phyloP scores from a whole-genome alignment of 1,284 basidiomycete species.

The Leccinum pallidistipes region DNA sequence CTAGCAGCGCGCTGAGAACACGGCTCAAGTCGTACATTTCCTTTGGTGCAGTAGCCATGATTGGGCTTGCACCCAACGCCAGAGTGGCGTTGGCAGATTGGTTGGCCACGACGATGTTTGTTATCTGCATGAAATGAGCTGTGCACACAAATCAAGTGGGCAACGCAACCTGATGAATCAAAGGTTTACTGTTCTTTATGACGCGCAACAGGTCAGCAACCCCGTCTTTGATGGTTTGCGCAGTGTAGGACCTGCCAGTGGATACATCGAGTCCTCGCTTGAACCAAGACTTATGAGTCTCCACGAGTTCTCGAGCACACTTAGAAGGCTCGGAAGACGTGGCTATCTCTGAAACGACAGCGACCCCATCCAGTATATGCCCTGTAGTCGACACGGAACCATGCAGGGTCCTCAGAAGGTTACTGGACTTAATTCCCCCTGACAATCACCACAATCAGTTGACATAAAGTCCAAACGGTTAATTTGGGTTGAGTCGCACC shows the following conservation, averaged over 20 bases:
- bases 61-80: slow-evolving; percentile 87
- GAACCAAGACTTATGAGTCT: slow-evolving; percentile 44
- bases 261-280: slow-evolving; percentile 23
- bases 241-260: slow-evolving; percentile 16
- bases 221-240: slow-evolving; percentile 35
- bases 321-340: slow-evolving; percentile 61
- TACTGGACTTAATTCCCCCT: slow-evolving; percentile 84
- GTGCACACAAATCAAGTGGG: not conserved
- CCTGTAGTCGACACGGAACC: slow-evolving; percentile 62
- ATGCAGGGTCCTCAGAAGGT: slow-evolving; percentile 72
- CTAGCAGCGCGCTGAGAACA: slow-evolving; percentile 70
- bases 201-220: slow-evolving; percentile 49
- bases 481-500: slow-evolving; percentile 47
- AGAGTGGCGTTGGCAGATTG: slow-evolving; percentile 93
- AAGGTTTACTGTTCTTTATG: slow-evolving; percentile 57
- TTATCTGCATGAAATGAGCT: slow-evolving; percentile 58
- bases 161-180: slow-evolving; percentile 74
- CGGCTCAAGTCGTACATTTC: slow-evolving; percentile 84
- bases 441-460: not conserved
- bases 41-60: slow-evolving; percentile 85
- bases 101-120: slow-evolving; percentile 87
- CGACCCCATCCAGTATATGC: slow-evolving; percentile 75
- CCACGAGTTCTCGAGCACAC: slow-evolving; percentile 54
- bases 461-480: not conserved
- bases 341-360: slow-evolving; percentile 90